Evolutionary conservation across 768 basidiomycete genomes (phyloP).

Genomic region (Calocera cornea): DNA sequence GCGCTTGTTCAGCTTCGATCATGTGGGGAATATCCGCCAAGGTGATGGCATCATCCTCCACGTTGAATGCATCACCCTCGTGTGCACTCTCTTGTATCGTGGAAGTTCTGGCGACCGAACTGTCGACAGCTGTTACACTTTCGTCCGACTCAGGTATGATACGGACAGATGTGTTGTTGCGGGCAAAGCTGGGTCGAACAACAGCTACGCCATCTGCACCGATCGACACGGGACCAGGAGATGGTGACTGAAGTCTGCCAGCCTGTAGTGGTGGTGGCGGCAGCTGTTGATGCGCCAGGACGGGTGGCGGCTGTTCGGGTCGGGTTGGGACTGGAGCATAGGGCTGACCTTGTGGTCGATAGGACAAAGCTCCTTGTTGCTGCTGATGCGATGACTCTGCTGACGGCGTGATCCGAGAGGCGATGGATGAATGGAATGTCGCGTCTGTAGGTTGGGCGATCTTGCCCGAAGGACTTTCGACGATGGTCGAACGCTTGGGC

Average conservation of each 20-base stretch:
- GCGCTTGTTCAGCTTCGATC: conserved; percentile 81
- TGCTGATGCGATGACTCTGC: conserved; percentile 27
- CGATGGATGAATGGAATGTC: background rate
- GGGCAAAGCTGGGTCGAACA: conserved; percentile 53
- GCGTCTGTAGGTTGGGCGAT: conserved; percentile 63
- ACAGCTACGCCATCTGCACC: conserved; percentile 14
- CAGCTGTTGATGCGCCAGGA: background rate
- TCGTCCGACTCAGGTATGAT: conserved; percentile 36
- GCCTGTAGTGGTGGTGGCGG: background rate
- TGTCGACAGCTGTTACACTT: background rate
- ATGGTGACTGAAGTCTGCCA: background rate
- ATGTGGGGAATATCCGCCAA: conserved; percentile 89
- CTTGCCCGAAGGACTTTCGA: conserved; percentile 86
- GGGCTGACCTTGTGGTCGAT: background rate
- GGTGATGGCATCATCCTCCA: conserved; percentile 70
- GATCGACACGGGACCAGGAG: background rate
- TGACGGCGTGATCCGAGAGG: conserved; percentile 33
- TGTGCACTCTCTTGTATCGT: background rate
- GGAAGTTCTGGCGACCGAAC: background rate
- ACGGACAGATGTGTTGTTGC: conserved; percentile 75
- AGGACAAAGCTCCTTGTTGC: conserved; percentile 3
- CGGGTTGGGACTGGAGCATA: conserved; percentile 4
- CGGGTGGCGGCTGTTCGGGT: background rate
- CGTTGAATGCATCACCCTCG: conserved; percentile 3
- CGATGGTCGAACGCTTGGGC: conserved; percentile 86